Evolutionary conservation across 495 filamentous ascomycete species (phyloP).

Genomic region (Penicillium manginii): DNA sequence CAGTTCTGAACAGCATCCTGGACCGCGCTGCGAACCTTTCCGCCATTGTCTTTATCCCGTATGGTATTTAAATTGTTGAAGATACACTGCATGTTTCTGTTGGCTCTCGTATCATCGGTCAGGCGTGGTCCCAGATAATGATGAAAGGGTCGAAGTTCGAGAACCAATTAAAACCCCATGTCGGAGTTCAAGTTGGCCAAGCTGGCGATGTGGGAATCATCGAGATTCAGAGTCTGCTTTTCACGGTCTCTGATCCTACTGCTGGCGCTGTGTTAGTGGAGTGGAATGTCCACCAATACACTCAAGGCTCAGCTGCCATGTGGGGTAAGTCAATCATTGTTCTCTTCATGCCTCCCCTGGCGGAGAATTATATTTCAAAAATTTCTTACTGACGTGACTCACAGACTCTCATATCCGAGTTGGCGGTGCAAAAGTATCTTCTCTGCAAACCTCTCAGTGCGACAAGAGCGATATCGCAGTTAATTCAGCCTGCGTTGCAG

Average conservation of each 20-base stretch:
- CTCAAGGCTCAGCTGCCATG: slow-evolving; percentile 63
- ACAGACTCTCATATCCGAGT: slow-evolving; percentile 73
- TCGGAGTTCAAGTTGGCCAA: slow-evolving; percentile 76
- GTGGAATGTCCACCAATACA: slow-evolving; percentile 72
- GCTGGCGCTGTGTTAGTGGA: slow-evolving; percentile 83
- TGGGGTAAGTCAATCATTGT: too few species aligned
- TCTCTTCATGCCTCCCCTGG: too few species aligned
- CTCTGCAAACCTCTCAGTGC: slow-evolving; percentile 70
- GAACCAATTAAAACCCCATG: slow-evolving; percentile 66
- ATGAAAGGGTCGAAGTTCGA: slow-evolving; percentile 68
- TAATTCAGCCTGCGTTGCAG: slow-evolving; percentile 60
- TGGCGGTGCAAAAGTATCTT: slow-evolving; percentile 73
- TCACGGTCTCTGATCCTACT: slow-evolving; percentile 68
- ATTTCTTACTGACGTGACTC: too few species aligned
- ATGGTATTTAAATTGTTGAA: slow-evolving; percentile 78
- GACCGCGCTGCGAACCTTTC: slow-evolving; percentile 51
- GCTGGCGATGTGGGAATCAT: slow-evolving; percentile 71
- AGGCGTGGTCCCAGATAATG: slow-evolving; percentile 82
- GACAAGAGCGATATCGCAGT: slow-evolving; percentile 48
- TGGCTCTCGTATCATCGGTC: slow-evolving; percentile 67
- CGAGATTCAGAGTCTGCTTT: slow-evolving; percentile 81
- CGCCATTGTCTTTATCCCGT: slow-evolving; percentile 75
- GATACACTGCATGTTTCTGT: slow-evolving; percentile 73
- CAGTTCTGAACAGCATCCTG: slow-evolving; percentile 64
- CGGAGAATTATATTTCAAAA: too few species aligned